phyloP scores from a whole-genome alignment of 2,329 filamentous ascomycete species.

The Thelonectria olida region DNA sequence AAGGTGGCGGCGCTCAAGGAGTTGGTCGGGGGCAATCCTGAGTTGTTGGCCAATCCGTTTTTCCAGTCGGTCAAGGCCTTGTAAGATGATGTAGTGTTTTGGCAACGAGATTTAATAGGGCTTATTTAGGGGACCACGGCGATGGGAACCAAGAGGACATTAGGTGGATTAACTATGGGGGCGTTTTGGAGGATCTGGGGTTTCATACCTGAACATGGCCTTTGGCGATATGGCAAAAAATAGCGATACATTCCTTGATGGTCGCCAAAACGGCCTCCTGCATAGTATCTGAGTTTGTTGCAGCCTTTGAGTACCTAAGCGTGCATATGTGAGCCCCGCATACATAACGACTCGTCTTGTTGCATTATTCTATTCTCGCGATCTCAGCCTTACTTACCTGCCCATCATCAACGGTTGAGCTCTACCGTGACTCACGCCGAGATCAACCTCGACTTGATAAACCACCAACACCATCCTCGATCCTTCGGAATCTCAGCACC shows the following conservation, averaged over 20 bases:
- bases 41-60: slow-evolving; percentile 71
- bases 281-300: not conserved
- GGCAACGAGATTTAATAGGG: slow-evolving; percentile 5
- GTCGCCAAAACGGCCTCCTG: not conserved
- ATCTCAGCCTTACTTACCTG: too few species aligned
- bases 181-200: slow-evolving; percentile 10
- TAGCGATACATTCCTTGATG: not conserved
- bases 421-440: not conserved
- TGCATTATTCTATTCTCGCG: too few species aligned
- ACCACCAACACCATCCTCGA: not conserved
- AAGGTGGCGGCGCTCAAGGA: slow-evolving; percentile 83
- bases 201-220: not conserved
- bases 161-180: not conserved
- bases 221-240: not conserved
- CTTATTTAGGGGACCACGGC: not conserved
- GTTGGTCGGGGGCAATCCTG: slow-evolving; percentile 77
- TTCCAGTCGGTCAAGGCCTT: slow-evolving; percentile 72
- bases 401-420: too few species aligned
- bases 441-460: not conserved
- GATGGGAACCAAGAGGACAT: not conserved
- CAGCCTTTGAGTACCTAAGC: not conserved
- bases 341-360: too few species aligned
- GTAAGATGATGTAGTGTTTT: slow-evolving; percentile 42
- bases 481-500: not conserved
- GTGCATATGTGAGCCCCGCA: too few species aligned